These are phyloP conservation scores for Urochloa ruziziensis DNA, from an alignment of 176 grass and related monocot species.

Conservation along the genomic window DNA sequence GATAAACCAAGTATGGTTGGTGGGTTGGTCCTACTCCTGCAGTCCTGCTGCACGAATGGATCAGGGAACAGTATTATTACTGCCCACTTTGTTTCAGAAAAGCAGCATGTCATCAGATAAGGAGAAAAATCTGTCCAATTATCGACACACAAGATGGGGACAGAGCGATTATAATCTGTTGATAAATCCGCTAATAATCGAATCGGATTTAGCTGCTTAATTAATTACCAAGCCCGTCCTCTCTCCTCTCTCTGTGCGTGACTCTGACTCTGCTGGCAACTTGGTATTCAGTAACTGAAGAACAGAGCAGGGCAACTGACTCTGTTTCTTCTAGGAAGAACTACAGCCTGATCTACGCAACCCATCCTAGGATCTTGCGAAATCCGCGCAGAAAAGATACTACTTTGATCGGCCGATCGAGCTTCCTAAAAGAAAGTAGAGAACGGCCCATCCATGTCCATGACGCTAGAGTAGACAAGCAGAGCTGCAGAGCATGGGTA, in stretches of 20 bases:
- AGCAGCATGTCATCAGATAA: neutral
- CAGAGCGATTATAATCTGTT: too few species aligned
- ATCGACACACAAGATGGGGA: neutral
- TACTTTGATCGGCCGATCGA: neutral
- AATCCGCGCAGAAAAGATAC: neutral
- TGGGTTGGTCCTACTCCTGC: conserved; percentile 18
- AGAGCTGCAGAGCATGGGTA: neutral
- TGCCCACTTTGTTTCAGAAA: neutral
- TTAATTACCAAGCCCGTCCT: too few species aligned
- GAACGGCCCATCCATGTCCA: neutral
- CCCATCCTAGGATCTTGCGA: neutral
- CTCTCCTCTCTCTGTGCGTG: too few species aligned
- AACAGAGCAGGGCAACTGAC: too few species aligned
- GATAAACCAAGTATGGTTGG: neutral
- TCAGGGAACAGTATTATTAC: neutral
- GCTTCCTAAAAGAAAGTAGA: neutral
- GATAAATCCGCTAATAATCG: neutral
- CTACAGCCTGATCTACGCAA: neutral
- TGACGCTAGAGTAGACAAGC: neutral
- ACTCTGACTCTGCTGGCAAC: too few species aligned
- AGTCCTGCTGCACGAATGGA: conserved; percentile 21
- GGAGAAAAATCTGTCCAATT: neutral
- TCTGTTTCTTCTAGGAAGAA: neutral
- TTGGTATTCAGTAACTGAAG: too few species aligned
- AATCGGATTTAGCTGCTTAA: neutral